These are phyloP conservation scores for Dictyostelium capitatum DNA, from an alignment of 78 protist genomes.

Conservation along the genomic window DNA sequence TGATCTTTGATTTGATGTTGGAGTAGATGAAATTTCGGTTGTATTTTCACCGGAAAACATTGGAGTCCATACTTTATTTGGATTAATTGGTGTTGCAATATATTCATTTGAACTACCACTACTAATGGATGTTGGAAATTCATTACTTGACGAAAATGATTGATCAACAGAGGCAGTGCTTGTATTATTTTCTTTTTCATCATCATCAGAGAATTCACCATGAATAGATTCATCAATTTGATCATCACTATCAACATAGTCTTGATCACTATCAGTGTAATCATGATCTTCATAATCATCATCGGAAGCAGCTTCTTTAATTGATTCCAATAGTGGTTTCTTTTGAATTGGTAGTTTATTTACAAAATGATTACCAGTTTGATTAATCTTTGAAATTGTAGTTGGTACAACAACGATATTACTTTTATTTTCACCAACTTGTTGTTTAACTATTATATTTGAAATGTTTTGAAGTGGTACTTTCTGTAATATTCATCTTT, in stretches of 20 bases:
- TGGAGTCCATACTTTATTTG: background rate
- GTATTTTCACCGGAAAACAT: background rate
- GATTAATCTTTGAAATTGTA: conserved; percentile 8
- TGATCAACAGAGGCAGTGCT: background rate
- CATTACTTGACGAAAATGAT: background rate
- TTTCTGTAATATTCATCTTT: conserved; percentile 25
- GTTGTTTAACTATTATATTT: conserved; percentile 1
- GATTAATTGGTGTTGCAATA: background rate
- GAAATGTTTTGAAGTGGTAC: conserved; percentile 38
- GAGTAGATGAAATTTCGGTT: background rate
- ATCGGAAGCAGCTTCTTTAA: background rate
- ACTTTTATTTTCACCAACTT: background rate
- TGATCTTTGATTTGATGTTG: background rate
- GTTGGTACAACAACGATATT: background rate
- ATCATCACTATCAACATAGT: too few species aligned
- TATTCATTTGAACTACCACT: background rate
- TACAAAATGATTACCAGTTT: background rate
- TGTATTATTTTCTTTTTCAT: background rate
- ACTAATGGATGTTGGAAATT: background rate
- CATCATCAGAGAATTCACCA: background rate
- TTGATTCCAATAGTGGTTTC: background rate
- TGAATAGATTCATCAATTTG: background rate
- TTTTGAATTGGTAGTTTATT: background rate
- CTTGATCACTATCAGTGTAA: background rate
- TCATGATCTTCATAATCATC: background rate